A percentile compares a stretch with the other conserved stretches of the same genome.
Conservation (phyloP, 2,329 filamentous ascomycete species). For the Aspergillus alliaceus region DNA sequence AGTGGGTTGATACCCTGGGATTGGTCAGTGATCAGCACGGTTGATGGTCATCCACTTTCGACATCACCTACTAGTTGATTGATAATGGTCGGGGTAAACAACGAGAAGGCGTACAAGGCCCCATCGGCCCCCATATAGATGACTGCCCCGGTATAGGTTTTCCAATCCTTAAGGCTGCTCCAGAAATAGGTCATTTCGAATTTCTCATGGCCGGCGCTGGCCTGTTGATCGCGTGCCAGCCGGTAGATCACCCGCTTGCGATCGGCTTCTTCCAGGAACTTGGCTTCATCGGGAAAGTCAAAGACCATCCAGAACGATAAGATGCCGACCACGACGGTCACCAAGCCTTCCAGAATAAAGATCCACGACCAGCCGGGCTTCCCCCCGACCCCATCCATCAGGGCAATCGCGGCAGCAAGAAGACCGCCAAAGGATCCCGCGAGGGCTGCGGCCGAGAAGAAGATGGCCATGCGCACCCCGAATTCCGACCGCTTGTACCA, state of each 20-base stretch:
- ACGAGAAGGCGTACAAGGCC: conserved; percentile 52
- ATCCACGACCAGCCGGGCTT: conserved; percentile 10
- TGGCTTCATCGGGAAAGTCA: conserved; percentile 15
- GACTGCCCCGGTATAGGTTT: conserved; percentile 72
- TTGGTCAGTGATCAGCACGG: too few species aligned
- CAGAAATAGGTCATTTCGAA: conserved; percentile 71
- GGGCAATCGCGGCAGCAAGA: conserved; percentile 9
- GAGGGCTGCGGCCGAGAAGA: conserved; percentile 13
- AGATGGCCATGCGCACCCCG: conserved; percentile 15
- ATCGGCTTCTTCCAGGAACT: conserved; percentile 8
- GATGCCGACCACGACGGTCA: conserved; percentile 8
- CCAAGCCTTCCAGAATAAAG: conserved; percentile 14
- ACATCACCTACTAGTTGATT: conserved; percentile 49
- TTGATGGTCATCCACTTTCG: too few species aligned
- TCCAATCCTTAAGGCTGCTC: conserved; percentile 76
- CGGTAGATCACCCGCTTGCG: conserved; percentile 6
- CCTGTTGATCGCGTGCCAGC: conserved; percentile 52
- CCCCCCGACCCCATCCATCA: conserved; percentile 3
- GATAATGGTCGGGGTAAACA: conserved; percentile 75
- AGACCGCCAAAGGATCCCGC: conserved; percentile 15
- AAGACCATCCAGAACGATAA: conserved; percentile 12
- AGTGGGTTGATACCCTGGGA: too few species aligned
- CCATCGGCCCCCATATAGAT: conserved; percentile 78
- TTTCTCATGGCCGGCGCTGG: conserved; percentile 72
- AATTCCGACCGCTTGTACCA: conserved; percentile 15